Conservation (phyloP, 2,329 filamentous ascomycete species). For the Pseudogymnoascus sp. region DNA sequence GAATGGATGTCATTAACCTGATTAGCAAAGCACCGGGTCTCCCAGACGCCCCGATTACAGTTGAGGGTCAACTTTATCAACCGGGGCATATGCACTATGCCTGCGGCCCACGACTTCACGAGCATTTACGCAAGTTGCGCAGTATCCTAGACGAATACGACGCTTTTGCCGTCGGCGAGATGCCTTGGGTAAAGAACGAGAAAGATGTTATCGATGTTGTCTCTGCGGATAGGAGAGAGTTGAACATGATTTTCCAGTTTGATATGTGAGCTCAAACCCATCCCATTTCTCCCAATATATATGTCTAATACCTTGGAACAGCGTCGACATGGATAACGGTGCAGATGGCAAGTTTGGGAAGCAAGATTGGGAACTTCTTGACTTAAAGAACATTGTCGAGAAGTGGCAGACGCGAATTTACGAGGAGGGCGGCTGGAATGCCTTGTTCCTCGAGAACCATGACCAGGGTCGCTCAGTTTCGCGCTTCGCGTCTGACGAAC, state of each 20-base stretch:
- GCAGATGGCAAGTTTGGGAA: conserved; percentile 37
- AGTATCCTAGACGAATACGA: conserved; percentile 38
- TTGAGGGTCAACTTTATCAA: conserved; percentile 40
- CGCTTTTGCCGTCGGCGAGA: conserved; percentile 45
- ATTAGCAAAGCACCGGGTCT: conserved; percentile 53
- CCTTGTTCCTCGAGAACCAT: conserved; percentile 49
- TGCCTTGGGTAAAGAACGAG: conserved; percentile 35
- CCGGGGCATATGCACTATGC: conserved; percentile 25
- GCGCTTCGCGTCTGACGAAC: conserved; percentile 35
- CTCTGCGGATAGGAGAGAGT: conserved; percentile 46
- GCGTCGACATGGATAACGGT: conserved; percentile 42
- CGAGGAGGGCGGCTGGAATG: conserved; percentile 46
- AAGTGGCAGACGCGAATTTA: conserved; percentile 45
- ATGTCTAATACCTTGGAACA: conserved; percentile 17
- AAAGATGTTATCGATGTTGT: conserved; percentile 46
- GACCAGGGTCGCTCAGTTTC: conserved; percentile 45
- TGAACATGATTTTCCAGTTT: conserved; percentile 69
- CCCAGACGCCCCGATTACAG: conserved; percentile 39
- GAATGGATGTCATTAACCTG: conserved; percentile 61
- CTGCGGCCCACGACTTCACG: conserved; percentile 53
- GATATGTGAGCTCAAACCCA: conserved; percentile 39
- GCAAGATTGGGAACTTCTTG: conserved; percentile 29
- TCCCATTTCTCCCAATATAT: conserved; percentile 8
- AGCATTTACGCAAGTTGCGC: conserved; percentile 40
- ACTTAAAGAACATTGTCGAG: conserved; percentile 38